These are phyloP conservation scores for Penicillium digitatum DNA, from an alignment of 2,329 filamentous ascomycete genomes.

Conservation along the genomic window DNA sequence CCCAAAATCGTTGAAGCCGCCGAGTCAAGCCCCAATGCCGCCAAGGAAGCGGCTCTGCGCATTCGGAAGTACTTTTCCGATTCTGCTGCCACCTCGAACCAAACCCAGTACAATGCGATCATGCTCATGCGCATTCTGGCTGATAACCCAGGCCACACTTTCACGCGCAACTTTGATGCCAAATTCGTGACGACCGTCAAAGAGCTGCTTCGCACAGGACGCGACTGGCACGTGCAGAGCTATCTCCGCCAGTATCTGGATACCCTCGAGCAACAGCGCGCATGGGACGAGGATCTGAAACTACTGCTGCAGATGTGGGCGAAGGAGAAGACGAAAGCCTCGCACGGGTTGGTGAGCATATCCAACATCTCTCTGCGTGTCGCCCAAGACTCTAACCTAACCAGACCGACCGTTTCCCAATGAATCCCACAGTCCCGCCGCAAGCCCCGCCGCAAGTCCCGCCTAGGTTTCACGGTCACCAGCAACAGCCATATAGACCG, in stretches of 20 bases:
- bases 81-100: constrained; percentile 61
- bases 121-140: constrained; percentile 91
- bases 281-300: constrained; percentile 67
- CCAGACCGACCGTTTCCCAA: constrained; percentile 12
- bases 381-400: neutral
- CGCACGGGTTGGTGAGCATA: constrained; percentile 40
- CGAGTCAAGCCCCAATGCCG: constrained; percentile 84
- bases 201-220: constrained; percentile 65
- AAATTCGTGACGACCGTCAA: constrained; percentile 76
- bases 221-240: constrained; percentile 74
- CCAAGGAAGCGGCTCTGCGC: constrained; percentile 71
- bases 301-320: constrained; percentile 80
- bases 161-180: constrained; percentile 84
- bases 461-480: neutral
- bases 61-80: constrained; percentile 79
- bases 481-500: constrained; percentile 1
- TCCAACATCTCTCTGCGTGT: neutral
- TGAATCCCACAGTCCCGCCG: neutral
- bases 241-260: constrained; percentile 85
- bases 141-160: constrained; percentile 85
- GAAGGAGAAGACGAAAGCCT: constrained; percentile 71
- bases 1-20: constrained; percentile 91
- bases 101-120: constrained; percentile 89
- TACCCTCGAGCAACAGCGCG: constrained; percentile 67
- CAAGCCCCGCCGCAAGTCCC: neutral